These are phyloP conservation scores for Eragrostis tef DNA, from an alignment of 202 grass and related monocot species.

Conservation along the genomic window DNA sequence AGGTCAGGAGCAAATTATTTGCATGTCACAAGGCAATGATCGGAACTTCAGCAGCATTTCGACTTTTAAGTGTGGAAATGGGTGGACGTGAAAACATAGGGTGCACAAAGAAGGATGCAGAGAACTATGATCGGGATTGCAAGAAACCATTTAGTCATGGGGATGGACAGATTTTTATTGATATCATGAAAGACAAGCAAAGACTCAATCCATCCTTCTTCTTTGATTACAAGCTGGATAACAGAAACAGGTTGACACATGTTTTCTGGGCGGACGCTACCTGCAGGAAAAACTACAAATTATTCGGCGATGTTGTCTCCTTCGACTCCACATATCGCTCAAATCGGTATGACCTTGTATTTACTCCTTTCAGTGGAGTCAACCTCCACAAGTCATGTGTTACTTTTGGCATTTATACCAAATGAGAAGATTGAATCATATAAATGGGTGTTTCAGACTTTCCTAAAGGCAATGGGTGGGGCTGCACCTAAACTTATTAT, in stretches of 20 bases:
- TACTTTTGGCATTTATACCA: not conserved
- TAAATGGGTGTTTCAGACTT: not conserved
- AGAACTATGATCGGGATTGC: not conserved
- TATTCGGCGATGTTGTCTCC: conserved; percentile 8
- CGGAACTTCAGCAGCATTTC: too few relatives aligned
- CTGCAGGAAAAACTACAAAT: not conserved
- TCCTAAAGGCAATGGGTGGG: conserved; percentile 14
- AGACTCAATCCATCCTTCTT: not conserved
- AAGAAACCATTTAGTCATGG: too few relatives aligned
- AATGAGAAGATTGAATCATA: conserved; percentile 24
- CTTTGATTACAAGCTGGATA: not conserved
- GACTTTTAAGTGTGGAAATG: too few relatives aligned
- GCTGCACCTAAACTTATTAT: conserved; percentile 3
- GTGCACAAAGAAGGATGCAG: not conserved
- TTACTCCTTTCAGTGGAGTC: conserved; percentile 1
- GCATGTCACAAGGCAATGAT: too few relatives aligned
- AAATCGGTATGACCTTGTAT: not conserved
- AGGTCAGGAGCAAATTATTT: too few relatives aligned
- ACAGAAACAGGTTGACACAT: not conserved
- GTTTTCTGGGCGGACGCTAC: conserved; percentile 23
- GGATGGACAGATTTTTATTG: not conserved
- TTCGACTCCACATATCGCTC: conserved; percentile 13
- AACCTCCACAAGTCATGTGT: conserved; percentile 18
- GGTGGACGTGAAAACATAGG: not conserved
- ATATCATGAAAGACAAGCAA: not conserved